Percentiles rank a stretch among this genome's conserved stretches.
Conservation (phyloP, 768 basidiomycete species). For the Pseudohyphozyma bogoriensis region DNA sequence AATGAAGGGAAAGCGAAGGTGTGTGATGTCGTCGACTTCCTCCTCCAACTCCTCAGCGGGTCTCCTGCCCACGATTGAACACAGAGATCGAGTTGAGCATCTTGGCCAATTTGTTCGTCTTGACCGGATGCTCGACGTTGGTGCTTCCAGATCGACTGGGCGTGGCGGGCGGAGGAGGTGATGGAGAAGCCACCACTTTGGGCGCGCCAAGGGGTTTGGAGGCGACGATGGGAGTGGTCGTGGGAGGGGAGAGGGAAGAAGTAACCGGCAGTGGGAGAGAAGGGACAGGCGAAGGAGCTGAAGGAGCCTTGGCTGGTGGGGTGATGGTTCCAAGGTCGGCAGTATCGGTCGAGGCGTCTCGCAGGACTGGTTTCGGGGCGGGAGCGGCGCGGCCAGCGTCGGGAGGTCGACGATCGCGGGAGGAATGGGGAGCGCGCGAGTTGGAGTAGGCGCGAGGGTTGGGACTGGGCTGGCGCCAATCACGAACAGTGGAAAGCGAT, state of each 20-base stretch:
- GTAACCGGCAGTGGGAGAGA: neutral
- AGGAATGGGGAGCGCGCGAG: neutral
- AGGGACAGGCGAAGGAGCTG: neutral
- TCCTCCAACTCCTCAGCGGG: neutral
- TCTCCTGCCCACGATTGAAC: conserved; percentile 17
- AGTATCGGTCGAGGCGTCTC: too few relatives aligned
- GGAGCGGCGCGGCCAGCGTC: neutral
- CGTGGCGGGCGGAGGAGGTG: neutral
- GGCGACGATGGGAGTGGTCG: neutral
- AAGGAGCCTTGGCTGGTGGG: too few relatives aligned
- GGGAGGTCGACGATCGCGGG: neutral
- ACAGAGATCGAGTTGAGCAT: conserved; percentile 24
- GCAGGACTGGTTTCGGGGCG: neutral
- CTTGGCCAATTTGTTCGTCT: conserved; percentile 22
- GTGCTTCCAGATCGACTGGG: neutral
- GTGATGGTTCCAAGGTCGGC: too few relatives aligned
- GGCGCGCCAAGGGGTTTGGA: neutral
- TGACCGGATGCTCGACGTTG: neutral
- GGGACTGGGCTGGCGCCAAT: conserved; percentile 10
- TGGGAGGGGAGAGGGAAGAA: neutral
- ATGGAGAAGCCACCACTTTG: neutral
- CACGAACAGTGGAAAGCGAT: conserved; percentile 11
- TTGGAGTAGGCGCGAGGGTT: conserved; percentile 2
- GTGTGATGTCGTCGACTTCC: too few relatives aligned
- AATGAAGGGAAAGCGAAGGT: too few relatives aligned